These are phyloP conservation scores for Cytidiella melzeri DNA, from an alignment of 768 basidiomycete genomes.

Conservation along the genomic window DNA sequence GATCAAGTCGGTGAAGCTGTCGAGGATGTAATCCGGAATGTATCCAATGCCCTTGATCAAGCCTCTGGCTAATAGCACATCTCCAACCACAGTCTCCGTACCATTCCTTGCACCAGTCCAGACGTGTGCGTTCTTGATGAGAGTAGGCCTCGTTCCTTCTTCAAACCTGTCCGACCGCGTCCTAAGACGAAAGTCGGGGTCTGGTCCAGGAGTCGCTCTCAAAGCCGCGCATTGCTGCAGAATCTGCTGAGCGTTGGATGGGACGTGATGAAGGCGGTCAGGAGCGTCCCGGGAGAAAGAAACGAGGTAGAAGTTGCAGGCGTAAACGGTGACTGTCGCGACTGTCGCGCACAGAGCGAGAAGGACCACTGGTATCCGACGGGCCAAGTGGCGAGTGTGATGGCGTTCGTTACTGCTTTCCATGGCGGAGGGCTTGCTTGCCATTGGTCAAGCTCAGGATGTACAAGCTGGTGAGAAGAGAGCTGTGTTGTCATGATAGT, in stretches of 20 bases:
- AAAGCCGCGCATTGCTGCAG: conserved; percentile 27
- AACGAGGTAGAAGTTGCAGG: conserved; percentile 12
- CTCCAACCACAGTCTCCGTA: conserved; percentile 48
- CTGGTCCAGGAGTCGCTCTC: conserved; percentile 23
- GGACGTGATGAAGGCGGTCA: conserved; percentile 14
- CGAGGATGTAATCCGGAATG: conserved; percentile 33
- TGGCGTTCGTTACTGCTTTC: conserved; percentile 5
- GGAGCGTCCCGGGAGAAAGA: background rate
- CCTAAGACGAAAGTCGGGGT: conserved; percentile 25
- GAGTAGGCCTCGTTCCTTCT: conserved; percentile 55
- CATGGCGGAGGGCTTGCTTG: background rate
- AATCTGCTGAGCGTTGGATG: conserved; percentile 21
- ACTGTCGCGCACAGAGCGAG: conserved; percentile 10
- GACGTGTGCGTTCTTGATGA: conserved; percentile 68
- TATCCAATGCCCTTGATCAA: conserved; percentile 54
- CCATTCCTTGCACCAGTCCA: conserved; percentile 57
- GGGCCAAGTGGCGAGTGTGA: background rate
- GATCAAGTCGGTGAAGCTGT: conserved; percentile 37
- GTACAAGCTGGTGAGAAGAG: no score
- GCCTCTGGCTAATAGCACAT: conserved; percentile 63
- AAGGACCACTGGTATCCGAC: background rate
- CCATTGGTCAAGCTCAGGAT: no score
- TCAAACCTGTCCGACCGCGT: conserved; percentile 57
- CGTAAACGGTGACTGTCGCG: conserved; percentile 10
- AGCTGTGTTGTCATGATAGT: no score